Evolutionary conservation across 352 stramenopile species (phyloP), one percentile per base, ranked within the genome.

Genomic region (Globisporangium middletonii): DNA sequence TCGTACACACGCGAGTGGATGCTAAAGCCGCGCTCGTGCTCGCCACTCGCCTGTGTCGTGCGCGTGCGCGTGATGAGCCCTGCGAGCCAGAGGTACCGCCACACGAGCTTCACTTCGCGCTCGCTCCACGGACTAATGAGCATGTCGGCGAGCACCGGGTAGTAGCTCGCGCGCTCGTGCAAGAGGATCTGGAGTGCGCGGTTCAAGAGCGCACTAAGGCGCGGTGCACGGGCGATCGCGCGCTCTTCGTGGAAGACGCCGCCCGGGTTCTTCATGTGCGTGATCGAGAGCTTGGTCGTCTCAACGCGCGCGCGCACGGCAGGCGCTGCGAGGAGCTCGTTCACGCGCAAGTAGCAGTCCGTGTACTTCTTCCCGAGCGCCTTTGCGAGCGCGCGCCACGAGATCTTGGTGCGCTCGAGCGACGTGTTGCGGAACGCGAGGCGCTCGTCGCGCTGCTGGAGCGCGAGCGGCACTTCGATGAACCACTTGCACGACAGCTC

Each of bases 101-200:
- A 94, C 42, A 94, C 80, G 27, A 92, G 70, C 55, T 92, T 89
- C 30, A 91, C 78, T 51, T 94, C 85, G 23, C 59, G 67, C 58
- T 92, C 83, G 7, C 57, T 79, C 81, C 83, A 94, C 41, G 65
- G 73, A 46, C 65, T 83, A 48, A 92, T 84, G 6, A 94, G 68
- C 67, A 79, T 81, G 59, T 92, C 79, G 0, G 80, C 85, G 12
- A 94, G 62, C 2, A 79, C 63, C 0, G 85, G 76, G 59, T 89
- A 82, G 58, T 94, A 94, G 50, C 69, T 85, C 8, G 76, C 65
- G 33, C 72, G 72, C 5, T 89, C 80, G 38, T 94, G 82, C 28
- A 94, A 75, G 33, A 94, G 74, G 51, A 94, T 88, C 64, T 94
- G 85, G 37, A 92, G 57, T 3, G 83, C 83, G n/a, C 77, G 77